phyloP scores from a whole-genome alignment of 306 rosid genomes.

The Cicer arietinum region DNA sequence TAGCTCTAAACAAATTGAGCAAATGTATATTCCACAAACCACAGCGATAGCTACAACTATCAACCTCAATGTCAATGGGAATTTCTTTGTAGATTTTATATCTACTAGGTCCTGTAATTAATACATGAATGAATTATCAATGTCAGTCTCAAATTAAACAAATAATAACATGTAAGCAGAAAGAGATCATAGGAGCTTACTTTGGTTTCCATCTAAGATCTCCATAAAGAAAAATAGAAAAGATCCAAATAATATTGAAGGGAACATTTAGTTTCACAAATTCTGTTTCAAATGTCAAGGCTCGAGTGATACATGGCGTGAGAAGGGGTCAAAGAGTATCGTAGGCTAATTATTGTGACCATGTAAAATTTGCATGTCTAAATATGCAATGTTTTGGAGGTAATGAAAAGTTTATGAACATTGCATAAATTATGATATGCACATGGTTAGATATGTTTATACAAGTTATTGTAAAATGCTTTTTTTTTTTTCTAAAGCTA shows the following conservation, averaged over 20 bases:
- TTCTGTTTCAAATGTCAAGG: conserved; percentile 31
- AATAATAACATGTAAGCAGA: background rate
- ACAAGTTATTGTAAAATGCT: no score
- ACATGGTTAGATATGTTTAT: no score
- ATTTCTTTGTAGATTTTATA: conserved; percentile 55
- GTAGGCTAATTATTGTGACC: background rate
- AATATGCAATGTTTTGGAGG: background rate
- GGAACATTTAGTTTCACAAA: conserved; percentile 28
- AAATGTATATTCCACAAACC: conserved; percentile 59
- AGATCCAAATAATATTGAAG: conserved; percentile 22
- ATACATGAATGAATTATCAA: conserved; percentile 13
- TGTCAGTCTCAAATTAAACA: conserved; percentile 10
- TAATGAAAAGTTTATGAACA: no score
- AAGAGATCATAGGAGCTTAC: conserved; percentile 46
- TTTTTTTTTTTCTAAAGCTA: no score
- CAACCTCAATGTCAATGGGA: conserved; percentile 61
- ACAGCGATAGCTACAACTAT: conserved; percentile 46
- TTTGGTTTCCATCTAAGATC: conserved; percentile 63
- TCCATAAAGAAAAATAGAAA: conserved; percentile 46
- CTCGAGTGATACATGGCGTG: conserved; percentile 58
- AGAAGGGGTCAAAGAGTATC: conserved; percentile 61
- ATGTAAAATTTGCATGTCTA: background rate
- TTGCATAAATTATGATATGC: no score
- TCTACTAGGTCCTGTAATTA: conserved; percentile 58
- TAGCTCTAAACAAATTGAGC: conserved; percentile 51